Evolutionary conservation across 371 early-diverging fungal genomes (phyloP).

Genomic region (Syncephalastrum racemosum): DNA sequence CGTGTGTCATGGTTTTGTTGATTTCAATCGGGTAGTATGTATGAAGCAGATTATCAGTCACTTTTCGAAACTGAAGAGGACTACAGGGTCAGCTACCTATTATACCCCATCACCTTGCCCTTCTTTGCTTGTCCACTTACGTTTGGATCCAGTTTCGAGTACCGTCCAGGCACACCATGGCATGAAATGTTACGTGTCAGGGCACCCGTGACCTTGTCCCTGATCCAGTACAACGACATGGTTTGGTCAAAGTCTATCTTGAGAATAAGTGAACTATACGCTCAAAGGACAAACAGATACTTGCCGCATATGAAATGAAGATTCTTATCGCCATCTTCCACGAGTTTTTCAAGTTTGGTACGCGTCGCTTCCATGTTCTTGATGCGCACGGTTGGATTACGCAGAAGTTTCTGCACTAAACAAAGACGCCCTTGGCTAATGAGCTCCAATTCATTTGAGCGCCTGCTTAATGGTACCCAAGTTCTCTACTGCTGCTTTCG

Average conservation of each 20-base stretch:
- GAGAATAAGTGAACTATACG: too few relatives aligned
- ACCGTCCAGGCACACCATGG: slow-evolving; percentile 59
- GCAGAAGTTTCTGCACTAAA: slow-evolving; percentile 34
- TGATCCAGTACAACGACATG: slow-evolving; percentile 64
- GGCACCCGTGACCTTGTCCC: slow-evolving; percentile 47
- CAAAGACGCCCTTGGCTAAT: not conserved
- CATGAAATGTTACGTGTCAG: slow-evolving; percentile 56
- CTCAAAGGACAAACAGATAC: not conserved
- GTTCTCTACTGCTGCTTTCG: slow-evolving; percentile 1
- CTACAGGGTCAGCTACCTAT: slow-evolving; percentile 1
- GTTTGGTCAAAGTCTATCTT: slow-evolving; percentile 76
- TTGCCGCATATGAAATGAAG: slow-evolving; percentile 65
- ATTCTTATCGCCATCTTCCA: slow-evolving; percentile 45
- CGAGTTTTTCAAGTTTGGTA: slow-evolving; percentile 48
- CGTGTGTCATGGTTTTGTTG: slow-evolving; percentile 41
- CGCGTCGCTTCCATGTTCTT: slow-evolving; percentile 24
- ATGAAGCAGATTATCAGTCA: slow-evolving; percentile 47
- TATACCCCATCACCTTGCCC: not conserved
- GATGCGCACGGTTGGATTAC: slow-evolving; percentile 40
- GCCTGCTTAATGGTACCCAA: slow-evolving; percentile 3
- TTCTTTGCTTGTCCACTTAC: slow-evolving; percentile 21
- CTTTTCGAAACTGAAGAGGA: slow-evolving; percentile 41
- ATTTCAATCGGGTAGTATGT: slow-evolving; percentile 79
- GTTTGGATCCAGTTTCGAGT: slow-evolving; percentile 41
- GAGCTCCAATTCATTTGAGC: not conserved